Percentiles rank a stretch among this genome's conserved stretches.
Conservation (phyloP, 164 flowering plant genomes). For the Houttuynia cordata region DNA sequence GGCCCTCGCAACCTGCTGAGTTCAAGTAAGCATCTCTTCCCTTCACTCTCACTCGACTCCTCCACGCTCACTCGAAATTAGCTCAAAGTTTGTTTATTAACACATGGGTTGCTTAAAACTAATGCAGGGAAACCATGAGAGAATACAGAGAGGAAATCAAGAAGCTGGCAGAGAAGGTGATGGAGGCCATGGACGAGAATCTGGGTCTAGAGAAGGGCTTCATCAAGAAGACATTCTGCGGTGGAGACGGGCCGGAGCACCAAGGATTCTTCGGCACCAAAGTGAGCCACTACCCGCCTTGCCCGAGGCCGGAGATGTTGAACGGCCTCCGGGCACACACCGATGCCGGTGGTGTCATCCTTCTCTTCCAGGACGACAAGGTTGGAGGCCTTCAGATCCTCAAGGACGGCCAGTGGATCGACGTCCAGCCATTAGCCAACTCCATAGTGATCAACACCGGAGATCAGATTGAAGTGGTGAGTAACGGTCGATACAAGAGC, state of each 20-base stretch:
- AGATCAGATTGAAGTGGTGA: conserved; percentile 86
- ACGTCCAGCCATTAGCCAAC: conserved; percentile 69
- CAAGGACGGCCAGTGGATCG: conserved; percentile 72
- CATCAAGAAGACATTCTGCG: conserved; percentile 59
- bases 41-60: conserved; percentile 38
- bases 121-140: conserved; percentile 64
- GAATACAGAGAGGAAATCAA: conserved; percentile 63
- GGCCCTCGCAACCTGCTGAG: conserved; percentile 48
- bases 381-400: conserved; percentile 63
- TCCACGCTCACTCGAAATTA: background rate
- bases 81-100: background rate
- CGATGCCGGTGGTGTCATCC: conserved; percentile 84
- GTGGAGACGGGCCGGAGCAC: conserved; percentile 19
- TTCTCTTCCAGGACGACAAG: conserved; percentile 78
- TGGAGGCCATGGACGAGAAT: conserved; percentile 88
- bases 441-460: conserved; percentile 86
- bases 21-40: conserved; percentile 69
- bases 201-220: conserved; percentile 58
- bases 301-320: conserved; percentile 56
- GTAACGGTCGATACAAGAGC: conserved; percentile 85
- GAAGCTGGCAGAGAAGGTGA: conserved; percentile 54
- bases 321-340: conserved; percentile 86
- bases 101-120: no score
- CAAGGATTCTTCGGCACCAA: conserved; percentile 77
- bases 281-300: conserved; percentile 90